phyloP scores from a whole-genome alignment of 2,329 filamentous ascomycete genomes.

The Drechslerella coelobrocha region DNA sequence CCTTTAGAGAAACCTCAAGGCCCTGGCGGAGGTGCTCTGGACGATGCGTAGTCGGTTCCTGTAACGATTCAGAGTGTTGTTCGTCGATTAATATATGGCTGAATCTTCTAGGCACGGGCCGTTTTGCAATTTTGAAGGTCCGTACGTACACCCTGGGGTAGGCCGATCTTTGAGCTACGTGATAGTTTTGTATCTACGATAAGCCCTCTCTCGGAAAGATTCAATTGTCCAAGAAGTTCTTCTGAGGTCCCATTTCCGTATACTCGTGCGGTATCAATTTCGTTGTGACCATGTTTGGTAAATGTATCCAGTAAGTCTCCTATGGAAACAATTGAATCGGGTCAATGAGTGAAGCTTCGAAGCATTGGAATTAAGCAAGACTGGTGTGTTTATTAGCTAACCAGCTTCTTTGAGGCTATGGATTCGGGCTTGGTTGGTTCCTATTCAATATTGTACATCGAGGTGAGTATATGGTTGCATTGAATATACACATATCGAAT shows the following conservation, averaged over 20 bases:
- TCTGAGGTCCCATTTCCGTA: conserved; percentile 21
- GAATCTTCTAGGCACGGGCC: not conserved
- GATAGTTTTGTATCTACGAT: conserved; percentile 27
- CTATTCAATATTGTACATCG: not conserved
- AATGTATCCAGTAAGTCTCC: conserved; percentile 22
- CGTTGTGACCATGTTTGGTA: conserved; percentile 15
- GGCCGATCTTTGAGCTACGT: conserved; percentile 11
- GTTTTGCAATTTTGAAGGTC: not conserved
- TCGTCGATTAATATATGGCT: not conserved
- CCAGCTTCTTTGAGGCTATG: conserved; percentile 7
- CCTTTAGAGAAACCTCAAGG: conserved; percentile 20
- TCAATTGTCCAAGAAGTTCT: conserved; percentile 11
- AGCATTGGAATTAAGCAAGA: not conserved
- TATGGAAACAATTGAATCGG: not conserved
- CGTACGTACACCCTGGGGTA: conserved; percentile 16
- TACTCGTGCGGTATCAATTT: conserved; percentile 30
- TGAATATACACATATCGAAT: not conserved
- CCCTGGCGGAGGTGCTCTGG: conserved; percentile 31
- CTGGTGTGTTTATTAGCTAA: not conserved
- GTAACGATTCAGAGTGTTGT: not conserved
- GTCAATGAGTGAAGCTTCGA: not conserved
- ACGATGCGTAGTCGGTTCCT: conserved; percentile 21
- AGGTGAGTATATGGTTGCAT: not conserved
- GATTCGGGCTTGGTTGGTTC: conserved; percentile 17
- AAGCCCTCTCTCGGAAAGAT: conserved; percentile 9